Percentiles rank a stretch among this genome's conserved stretches.
phyloP scores from a whole-genome alignment of 768 basidiomycete species.

The Xerocomus brunneocitrinus region DNA sequence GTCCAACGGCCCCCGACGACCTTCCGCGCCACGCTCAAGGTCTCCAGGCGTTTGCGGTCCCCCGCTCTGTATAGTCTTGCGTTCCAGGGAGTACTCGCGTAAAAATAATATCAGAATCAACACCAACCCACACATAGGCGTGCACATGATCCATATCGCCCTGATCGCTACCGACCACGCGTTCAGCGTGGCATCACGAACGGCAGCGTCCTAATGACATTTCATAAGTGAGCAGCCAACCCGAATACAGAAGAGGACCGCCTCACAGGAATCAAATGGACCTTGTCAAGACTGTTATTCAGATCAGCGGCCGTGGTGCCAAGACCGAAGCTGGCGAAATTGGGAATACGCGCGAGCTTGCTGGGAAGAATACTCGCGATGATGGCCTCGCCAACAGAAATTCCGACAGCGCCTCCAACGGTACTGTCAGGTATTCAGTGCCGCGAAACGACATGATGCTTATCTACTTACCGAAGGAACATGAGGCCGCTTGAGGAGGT shows the following conservation, averaged over 20 bases:
- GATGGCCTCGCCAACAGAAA: slow-evolving; percentile 70
- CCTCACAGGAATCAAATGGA: slow-evolving; percentile 32
- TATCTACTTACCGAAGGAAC: slow-evolving; percentile 52
- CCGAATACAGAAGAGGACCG: not conserved
- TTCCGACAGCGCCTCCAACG: slow-evolving; percentile 73
- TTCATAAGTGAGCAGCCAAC: not conserved
- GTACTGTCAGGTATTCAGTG: slow-evolving; percentile 37
- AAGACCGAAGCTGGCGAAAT: slow-evolving; percentile 21
- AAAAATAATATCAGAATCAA: slow-evolving; percentile 53
- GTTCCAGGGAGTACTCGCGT: slow-evolving; percentile 55
- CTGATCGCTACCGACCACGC: slow-evolving; percentile 65
- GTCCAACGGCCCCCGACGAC: not conserved
- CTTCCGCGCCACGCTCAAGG: slow-evolving; percentile 23
- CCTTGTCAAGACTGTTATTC: slow-evolving; percentile 40
- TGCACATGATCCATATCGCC: slow-evolving; percentile 60
- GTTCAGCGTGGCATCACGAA: slow-evolving; percentile 49
- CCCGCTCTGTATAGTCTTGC: slow-evolving; percentile 41
- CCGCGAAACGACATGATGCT: not conserved
- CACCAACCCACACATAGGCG: slow-evolving; percentile 50
- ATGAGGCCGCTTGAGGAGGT: slow-evolving; percentile 69
- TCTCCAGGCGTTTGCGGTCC: slow-evolving; percentile 26
- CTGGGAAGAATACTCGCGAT: slow-evolving; percentile 49
- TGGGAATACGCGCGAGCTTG: slow-evolving; percentile 33
- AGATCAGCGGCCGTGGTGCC: slow-evolving; percentile 42
- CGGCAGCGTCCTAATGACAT: slow-evolving; percentile 40